phyloP scores from a whole-genome alignment of 805 yeast species.

The Lachancea thermotolerans region DNA sequence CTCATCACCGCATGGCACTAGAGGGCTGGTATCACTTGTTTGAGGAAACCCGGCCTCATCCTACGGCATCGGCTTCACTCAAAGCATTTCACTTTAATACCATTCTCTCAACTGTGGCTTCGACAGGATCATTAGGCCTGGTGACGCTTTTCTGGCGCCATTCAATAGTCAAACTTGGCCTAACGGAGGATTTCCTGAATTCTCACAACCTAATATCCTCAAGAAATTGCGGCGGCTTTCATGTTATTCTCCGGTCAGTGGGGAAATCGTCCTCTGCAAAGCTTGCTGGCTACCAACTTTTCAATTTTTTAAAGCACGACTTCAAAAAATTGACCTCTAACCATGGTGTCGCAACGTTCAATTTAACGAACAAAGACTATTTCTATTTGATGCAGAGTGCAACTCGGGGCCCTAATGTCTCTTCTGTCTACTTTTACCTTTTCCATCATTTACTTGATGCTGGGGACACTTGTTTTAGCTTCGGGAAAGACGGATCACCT shows the following conservation, averaged over 20 bases:
- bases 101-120: slow-evolving; percentile 9
- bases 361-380: slow-evolving; percentile 14
- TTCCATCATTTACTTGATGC: slow-evolving; percentile 7
- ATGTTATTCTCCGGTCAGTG: slow-evolving; percentile 11
- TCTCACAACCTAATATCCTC: slow-evolving; percentile 8
- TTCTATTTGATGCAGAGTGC: slow-evolving; percentile 7
- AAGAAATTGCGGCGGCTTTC: slow-evolving; percentile 11
- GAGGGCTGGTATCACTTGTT: slow-evolving; percentile 11
- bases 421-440: slow-evolving; percentile 3
- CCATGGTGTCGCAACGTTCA: neutral
- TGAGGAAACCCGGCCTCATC: slow-evolving; percentile 7
- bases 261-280: slow-evolving; percentile 12
- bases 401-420: neutral
- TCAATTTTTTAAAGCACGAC: slow-evolving; percentile 8
- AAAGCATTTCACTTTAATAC: slow-evolving; percentile 12
- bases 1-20: slow-evolving; percentile 6
- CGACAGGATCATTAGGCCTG: slow-evolving; percentile 11
- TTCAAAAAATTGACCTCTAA: neutral
- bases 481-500: neutral
- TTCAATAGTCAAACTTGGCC: slow-evolving; percentile 9
- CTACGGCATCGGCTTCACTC: slow-evolving; percentile 10
- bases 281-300: slow-evolving; percentile 11
- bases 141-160: slow-evolving; percentile 12
- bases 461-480: neutral
- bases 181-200: slow-evolving; percentile 7